Conservation (phyloP, 305 asterid species). For the Fraxinus sp. region DNA sequence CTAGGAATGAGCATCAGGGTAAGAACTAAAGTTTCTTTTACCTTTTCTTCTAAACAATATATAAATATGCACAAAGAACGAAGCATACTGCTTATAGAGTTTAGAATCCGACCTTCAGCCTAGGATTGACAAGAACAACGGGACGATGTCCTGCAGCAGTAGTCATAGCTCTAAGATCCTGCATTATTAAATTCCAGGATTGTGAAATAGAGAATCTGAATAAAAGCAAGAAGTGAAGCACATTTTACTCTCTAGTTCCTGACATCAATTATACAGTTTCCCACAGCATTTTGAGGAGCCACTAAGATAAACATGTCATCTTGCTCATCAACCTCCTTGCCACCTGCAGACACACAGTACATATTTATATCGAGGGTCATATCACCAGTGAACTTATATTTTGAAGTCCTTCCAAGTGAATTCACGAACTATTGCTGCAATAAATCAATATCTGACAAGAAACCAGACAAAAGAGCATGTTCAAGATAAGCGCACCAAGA, state of each 20-base stretch:
- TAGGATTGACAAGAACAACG: constrained; percentile 79
- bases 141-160: constrained; percentile 88
- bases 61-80: not conserved
- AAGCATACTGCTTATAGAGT: not conserved
- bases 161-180: constrained; percentile 93
- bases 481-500: not conserved
- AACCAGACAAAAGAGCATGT: not conserved
- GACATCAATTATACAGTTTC: constrained; percentile 90
- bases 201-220: constrained; percentile 14
- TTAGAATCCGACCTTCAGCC: constrained; percentile 57
- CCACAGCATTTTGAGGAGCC: constrained; percentile 97
- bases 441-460: not conserved
- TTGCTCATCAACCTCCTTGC: constrained; percentile 75
- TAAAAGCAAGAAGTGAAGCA: constrained; percentile 14
- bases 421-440: constrained; percentile 8
- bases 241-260: constrained; percentile 29
- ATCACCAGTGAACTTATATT: not conserved
- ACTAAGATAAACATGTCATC: constrained; percentile 87
- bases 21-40: not conserved
- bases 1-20: not conserved
- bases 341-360: constrained; percentile 52
- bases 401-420: not conserved
- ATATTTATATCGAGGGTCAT: constrained; percentile 20
- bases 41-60: not conserved
- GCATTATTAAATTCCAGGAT: constrained; percentile 32